Evolutionary conservation across 129 eudicot species (phyloP).

Genomic region (Scalesia atractyloides): DNA sequence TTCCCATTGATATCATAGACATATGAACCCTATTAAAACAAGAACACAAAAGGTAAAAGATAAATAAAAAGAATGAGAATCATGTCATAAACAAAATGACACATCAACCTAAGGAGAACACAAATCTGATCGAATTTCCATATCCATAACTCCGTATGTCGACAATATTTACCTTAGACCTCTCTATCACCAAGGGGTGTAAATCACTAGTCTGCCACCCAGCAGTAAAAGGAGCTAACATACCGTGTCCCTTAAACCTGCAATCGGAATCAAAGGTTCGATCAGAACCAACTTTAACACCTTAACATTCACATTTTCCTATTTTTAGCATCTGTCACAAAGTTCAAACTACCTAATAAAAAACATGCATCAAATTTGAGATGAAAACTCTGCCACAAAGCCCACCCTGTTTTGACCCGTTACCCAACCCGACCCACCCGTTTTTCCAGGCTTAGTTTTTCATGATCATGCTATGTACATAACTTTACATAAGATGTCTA

Average conservation of each 20-base stretch:
- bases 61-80: background rate
- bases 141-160: background rate
- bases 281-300: background rate
- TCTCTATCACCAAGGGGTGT: slow-evolving; percentile 65
- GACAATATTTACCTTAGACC: slow-evolving; percentile 50
- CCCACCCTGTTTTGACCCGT: background rate
- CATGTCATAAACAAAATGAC: slow-evolving; percentile 14
- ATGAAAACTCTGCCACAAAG: background rate
- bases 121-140: background rate
- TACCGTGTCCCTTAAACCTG: slow-evolving; percentile 80
- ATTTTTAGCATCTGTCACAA: background rate
- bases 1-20: slow-evolving; percentile 78
- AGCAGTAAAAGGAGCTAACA: slow-evolving; percentile 94
- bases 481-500: background rate
- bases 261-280: background rate
- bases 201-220: slow-evolving; percentile 71
- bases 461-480: background rate
- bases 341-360: background rate
- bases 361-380: background rate
- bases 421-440: background rate
- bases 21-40: slow-evolving; percentile 66
- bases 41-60: background rate
- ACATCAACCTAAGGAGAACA: slow-evolving; percentile 2
- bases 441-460: background rate
- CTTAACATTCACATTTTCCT: background rate